phyloP scores from a whole-genome alignment of 106 monocot genomes.

The Gastrodia elata region DNA sequence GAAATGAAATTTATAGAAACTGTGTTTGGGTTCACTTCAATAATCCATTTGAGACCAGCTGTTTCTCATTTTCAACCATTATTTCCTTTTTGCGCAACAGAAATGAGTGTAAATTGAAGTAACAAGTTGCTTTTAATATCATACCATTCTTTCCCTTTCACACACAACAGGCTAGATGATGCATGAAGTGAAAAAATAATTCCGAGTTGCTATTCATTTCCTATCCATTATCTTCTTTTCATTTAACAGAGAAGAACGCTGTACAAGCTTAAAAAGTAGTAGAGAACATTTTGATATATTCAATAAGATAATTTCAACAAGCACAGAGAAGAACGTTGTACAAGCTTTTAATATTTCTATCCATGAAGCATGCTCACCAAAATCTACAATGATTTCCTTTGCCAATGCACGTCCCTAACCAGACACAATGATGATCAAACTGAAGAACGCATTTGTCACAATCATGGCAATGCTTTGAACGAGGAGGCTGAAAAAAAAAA shows the following conservation, averaged over 20 bases:
- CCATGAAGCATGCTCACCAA: conserved; percentile 50
- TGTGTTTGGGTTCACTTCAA: neutral
- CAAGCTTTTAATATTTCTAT: neutral
- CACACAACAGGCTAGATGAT: no score
- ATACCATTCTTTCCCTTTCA: neutral
- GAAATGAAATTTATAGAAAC: neutral
- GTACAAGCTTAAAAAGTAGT: neutral
- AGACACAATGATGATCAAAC: conserved; percentile 98
- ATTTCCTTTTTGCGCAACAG: neutral
- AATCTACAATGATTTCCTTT: conserved; percentile 84
- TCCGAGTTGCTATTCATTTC: neutral
- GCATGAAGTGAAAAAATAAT: conserved; percentile 1
- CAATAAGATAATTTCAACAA: neutral
- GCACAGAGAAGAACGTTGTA: neutral
- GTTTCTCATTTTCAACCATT: neutral
- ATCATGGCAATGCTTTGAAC: conserved; percentile 90
- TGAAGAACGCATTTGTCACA: conserved; percentile 92
- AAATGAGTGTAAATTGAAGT: neutral
- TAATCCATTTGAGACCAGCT: neutral
- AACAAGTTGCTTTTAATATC: neutral
- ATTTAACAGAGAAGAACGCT: neutral
- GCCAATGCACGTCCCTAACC: conserved; percentile 94
- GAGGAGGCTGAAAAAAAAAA: conserved; percentile 68
- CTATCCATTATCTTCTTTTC: neutral
- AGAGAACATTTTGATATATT: neutral